Evolutionary conservation across 441 rosid genomes (phyloP), one percentile per base, ranked within the genome.

Genomic region (Pelargonium cotyledonis): DNA sequence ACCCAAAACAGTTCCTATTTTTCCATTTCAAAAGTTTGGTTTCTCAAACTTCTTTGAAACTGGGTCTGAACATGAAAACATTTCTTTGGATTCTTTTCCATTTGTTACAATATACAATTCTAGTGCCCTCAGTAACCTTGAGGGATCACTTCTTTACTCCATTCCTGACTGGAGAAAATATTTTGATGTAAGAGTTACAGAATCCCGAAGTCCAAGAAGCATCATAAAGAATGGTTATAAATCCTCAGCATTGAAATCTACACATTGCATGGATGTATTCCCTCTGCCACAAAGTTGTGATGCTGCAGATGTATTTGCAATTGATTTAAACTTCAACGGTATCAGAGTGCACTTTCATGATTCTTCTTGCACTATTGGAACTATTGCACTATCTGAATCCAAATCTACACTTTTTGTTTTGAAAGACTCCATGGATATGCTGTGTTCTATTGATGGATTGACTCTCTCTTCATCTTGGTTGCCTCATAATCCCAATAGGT

Each of bases 341-440:
- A 75, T 84, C 71, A 84, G 75, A 75, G 83, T 92, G 63, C 89
- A 92, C 86, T 89, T 92, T 75, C 98, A 95, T 84, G 98, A 95
- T 80, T 81, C 88, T 62, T 84, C 98, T 53, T 77, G 88, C 81
- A 78, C 82, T 75, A 65, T 95, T 77, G 98, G 93, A 81, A 85
- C 88, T 62, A 72, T 95, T 78, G 70, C 70, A 3, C 63, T 95
- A 71, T 89, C 95, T 41, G 75, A 80, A 63, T 72, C 85, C 72
- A 81, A 75, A 73, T 83, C 81, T 41, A 73, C 86, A 57, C 73
- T 88, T 77, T 65, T 79, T 73, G 62, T 87, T 62, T 76, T 74
- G 72, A 85, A 83, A 11, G 86, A 81, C 38, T 67, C 19, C 67
- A 49, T 89, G 76, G 97, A 92, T 83, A 72, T 92, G 74, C 81